Evolutionary conservation across 2,329 filamentous ascomycete genomes (phyloP).

Genomic region (Colletotrichum cuscutae): DNA sequence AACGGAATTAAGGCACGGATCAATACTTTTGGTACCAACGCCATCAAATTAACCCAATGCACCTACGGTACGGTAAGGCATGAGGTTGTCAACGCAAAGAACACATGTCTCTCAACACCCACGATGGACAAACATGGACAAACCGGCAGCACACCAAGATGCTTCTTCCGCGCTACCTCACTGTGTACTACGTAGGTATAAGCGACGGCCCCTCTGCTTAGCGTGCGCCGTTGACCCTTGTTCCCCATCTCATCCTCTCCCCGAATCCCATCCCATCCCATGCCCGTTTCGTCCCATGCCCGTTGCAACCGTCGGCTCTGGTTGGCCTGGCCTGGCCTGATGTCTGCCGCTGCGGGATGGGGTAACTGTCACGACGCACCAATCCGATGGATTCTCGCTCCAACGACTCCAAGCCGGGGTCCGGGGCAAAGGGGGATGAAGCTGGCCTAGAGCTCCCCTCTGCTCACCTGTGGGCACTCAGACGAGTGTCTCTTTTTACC

Average conservation of each 20-base stretch:
- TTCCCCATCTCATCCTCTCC: conserved; percentile 9
- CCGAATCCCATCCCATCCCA: conserved; percentile 24
- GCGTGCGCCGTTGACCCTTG: conserved; percentile 15
- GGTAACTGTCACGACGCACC: conserved; percentile 19
- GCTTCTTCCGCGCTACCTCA: neutral
- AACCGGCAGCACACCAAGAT: neutral
- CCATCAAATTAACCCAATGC: too few relatives aligned
- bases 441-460: conserved; percentile 1
- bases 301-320: conserved; percentile 23
- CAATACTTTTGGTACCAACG: too few relatives aligned
- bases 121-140: neutral
- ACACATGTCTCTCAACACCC: neutral
- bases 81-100: neutral
- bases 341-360: conserved; percentile 1
- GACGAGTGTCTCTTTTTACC: too few relatives aligned
- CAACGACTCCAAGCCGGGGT: conserved; percentile 6
- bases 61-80: too few relatives aligned
- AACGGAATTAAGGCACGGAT: neutral
- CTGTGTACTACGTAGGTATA: neutral
- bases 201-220: conserved; percentile 12
- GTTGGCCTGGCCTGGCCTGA: conserved; percentile 21
- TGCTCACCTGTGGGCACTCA: neutral
- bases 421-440: conserved; percentile 17
- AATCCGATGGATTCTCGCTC: neutral
- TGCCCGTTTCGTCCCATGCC: conserved; percentile 31